Evolutionary conservation across 805 yeast genomes (phyloP).

Genomic region (Candida andamanensis): DNA sequence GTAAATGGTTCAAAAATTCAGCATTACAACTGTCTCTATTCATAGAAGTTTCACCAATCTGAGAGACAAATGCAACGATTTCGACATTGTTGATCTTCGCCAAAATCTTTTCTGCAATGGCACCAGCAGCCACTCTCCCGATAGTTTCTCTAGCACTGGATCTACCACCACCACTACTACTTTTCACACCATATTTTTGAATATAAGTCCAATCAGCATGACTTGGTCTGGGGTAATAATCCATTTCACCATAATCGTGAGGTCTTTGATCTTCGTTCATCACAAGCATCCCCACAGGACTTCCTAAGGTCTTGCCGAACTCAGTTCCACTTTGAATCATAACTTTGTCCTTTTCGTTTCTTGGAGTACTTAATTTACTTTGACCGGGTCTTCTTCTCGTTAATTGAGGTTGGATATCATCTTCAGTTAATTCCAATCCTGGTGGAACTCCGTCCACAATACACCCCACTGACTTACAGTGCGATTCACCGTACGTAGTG

Average conservation of each 20-base stretch:
- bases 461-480: slow-evolving; percentile 96
- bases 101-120: slow-evolving; percentile 91
- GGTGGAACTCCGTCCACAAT: slow-evolving; percentile 99
- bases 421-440: slow-evolving; percentile 77
- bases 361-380: slow-evolving; percentile 84
- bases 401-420: slow-evolving; percentile 91
- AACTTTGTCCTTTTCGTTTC: slow-evolving; percentile 92
- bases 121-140: slow-evolving; percentile 98
- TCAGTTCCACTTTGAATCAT: slow-evolving; percentile 94
- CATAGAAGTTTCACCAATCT: slow-evolving; percentile 79
- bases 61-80: slow-evolving; percentile 94
- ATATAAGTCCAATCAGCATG: slow-evolving; percentile 96
- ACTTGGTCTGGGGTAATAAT: slow-evolving; percentile 92
- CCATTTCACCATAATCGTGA: slow-evolving; percentile 92
- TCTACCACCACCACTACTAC: slow-evolving; percentile 96
- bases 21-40: slow-evolving; percentile 64
- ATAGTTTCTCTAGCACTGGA: slow-evolving; percentile 97
- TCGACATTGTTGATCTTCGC: slow-evolving; percentile 74
- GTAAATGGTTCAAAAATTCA: slow-evolving; percentile 60
- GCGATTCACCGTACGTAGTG: slow-evolving; percentile 97
- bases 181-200: slow-evolving; percentile 86
- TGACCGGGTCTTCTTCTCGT: slow-evolving; percentile 98
- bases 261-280: slow-evolving; percentile 96
- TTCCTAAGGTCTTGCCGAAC: slow-evolving; percentile 83
- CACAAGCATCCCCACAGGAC: slow-evolving; percentile 93